A percentile compares a stretch with the other conserved stretches of the same genome.
phyloP scores from a whole-genome alignment of 73 alveolate species.

The Tetrahymena elliotti region DNA sequence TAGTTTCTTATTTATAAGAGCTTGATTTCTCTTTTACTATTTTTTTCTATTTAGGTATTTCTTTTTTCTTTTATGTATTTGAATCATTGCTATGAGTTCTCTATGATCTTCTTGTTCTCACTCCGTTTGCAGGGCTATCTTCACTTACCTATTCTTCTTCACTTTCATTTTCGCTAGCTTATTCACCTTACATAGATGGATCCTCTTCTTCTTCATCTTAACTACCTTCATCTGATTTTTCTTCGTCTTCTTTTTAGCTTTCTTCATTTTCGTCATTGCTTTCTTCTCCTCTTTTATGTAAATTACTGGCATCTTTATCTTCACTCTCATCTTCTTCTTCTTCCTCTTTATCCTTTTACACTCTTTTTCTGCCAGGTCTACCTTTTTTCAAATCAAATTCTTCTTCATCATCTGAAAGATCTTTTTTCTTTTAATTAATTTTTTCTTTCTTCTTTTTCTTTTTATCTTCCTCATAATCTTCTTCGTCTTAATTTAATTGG shows the following conservation, averaged over 20 bases:
- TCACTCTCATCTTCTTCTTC: neutral
- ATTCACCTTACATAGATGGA: neutral
- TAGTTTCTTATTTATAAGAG: neutral
- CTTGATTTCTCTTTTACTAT: neutral
- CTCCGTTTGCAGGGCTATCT: neutral
- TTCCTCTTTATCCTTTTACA: neutral
- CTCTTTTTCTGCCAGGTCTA: neutral
- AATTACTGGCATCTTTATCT: neutral
- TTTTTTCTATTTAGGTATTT: neutral
- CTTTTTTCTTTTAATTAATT: neutral
- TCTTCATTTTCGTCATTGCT: neutral
- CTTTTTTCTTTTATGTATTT: neutral
- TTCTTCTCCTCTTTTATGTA: neutral
- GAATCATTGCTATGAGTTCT: neutral
- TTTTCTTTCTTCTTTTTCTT: neutral
- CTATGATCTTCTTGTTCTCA: neutral
- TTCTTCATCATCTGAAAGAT: neutral
- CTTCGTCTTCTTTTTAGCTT: neutral
- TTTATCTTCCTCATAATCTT: neutral
- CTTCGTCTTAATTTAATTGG: neutral
- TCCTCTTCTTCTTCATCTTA: constrained; percentile 6
- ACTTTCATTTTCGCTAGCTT: neutral
- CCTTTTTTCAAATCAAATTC: neutral
- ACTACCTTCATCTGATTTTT: neutral
- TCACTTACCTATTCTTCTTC: neutral